Evolutionary conservation across 257 asterid genomes (phyloP).

Genomic region (Salvia rosmarinus): DNA sequence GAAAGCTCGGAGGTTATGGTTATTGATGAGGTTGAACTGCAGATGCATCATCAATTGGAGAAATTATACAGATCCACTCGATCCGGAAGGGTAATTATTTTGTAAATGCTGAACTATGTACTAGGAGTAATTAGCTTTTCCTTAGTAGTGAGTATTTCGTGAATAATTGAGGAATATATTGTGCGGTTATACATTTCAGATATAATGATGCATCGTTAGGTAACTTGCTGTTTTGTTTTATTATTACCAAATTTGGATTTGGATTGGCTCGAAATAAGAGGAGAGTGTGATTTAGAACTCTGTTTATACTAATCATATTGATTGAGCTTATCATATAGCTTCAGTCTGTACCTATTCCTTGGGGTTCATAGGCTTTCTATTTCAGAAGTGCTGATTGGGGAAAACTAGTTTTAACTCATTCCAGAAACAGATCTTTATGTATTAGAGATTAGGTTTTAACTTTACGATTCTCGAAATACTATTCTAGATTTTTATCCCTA

Average conservation of each 20-base stretch:
- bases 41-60: constrained; percentile 85
- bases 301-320: background rate
- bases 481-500: background rate
- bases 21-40: constrained; percentile 91
- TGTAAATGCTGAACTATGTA: background rate
- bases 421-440: background rate
- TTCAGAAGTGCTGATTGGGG: background rate
- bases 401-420: background rate
- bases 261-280: background rate
- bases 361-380: background rate
- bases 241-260: background rate
- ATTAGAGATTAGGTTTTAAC: background rate
- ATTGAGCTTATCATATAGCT: background rate
- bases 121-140: constrained; percentile 5
- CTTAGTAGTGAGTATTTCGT: background rate
- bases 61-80: constrained; percentile 91
- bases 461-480: background rate
- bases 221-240: background rate
- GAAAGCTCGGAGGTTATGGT: constrained; percentile 84
- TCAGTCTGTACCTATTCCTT: background rate
- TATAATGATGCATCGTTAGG: background rate
- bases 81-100: constrained; percentile 71
- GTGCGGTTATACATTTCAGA: background rate
- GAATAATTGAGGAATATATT: background rate
- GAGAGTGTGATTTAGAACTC: background rate